Evolutionary conservation across 805 yeast genomes (phyloP).

Genomic region (Lipomyces spencermartinsiae): DNA sequence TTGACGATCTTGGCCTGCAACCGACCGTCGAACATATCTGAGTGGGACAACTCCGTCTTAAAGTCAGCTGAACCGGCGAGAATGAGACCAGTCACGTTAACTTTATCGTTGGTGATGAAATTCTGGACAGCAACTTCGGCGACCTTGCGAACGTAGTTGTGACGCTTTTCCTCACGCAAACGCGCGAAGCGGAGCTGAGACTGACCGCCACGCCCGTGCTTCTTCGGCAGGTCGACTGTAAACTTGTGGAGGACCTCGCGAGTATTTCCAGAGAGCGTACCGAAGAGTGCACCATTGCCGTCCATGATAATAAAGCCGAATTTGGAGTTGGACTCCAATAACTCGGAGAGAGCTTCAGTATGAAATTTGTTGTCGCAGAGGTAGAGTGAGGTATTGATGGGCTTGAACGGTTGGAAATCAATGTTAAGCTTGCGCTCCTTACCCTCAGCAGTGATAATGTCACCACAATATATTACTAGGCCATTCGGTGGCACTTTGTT

Average conservation of each 20-base stretch:
- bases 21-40: conserved; percentile 92
- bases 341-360: conserved; percentile 93
- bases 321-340: conserved; percentile 92
- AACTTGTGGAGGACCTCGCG: conserved; percentile 96
- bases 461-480: conserved; percentile 97
- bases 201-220: conserved; percentile 99
- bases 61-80: conserved; percentile 99
- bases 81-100: conserved; percentile 90
- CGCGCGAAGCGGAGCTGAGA: conserved; percentile 99
- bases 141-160: conserved; percentile 96
- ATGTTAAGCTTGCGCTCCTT: conserved; percentile 95
- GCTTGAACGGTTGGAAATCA: conserved; percentile 98
- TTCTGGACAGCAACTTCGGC: conserved; percentile 98
- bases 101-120: conserved; percentile 93
- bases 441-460: conserved; percentile 94
- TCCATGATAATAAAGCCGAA: conserved; percentile 99
- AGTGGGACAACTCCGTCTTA: conserved; percentile 89
- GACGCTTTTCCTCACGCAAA: conserved; percentile 98
- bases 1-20: conserved; percentile 84
- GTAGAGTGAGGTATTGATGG: conserved; percentile 93
- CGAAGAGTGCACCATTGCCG: conserved; percentile 98
- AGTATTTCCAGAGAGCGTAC: conserved; percentile 94
- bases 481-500: conserved; percentile 93
- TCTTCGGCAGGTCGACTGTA: conserved; percentile 96
- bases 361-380: conserved; percentile 98